Percentiles rank a stretch among this genome's conserved stretches.
phyloP scores from a whole-genome alignment of 2,329 filamentous ascomycete species.

The Sclerotiophoma versabilis region DNA sequence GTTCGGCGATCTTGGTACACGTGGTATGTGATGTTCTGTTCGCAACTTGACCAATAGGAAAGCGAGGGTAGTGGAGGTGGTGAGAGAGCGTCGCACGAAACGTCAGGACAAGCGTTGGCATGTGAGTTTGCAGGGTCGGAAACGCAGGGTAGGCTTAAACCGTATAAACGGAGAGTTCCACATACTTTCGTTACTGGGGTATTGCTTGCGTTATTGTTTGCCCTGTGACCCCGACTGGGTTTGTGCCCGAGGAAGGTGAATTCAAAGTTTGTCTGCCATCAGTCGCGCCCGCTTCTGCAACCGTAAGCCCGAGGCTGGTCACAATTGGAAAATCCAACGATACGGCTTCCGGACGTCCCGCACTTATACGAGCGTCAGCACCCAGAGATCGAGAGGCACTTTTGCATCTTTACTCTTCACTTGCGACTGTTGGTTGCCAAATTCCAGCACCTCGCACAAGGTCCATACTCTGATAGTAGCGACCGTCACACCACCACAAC shows the following conservation, averaged over 20 bases:
- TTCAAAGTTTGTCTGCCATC: background rate
- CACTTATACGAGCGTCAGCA: constrained; percentile 7
- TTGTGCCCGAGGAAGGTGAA: background rate
- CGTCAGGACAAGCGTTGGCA: constrained; percentile 2
- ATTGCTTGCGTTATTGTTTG: background rate
- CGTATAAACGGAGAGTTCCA: background rate
- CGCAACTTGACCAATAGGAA: background rate
- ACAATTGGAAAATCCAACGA: background rate
- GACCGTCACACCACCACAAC: background rate
- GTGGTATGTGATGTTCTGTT: background rate
- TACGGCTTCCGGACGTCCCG: constrained; percentile 12
- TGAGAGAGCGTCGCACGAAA: background rate
- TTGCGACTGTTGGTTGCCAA: background rate
- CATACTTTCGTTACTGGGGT: constrained; percentile 4
- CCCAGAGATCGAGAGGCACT: background rate
- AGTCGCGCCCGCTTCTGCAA: background rate
- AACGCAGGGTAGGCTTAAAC: background rate
- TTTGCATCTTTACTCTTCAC: constrained; percentile 7
- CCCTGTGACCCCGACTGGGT: constrained; percentile 1
- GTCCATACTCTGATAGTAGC: background rate
- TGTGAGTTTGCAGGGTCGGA: background rate
- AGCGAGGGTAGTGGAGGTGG: background rate
- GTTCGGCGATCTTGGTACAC: constrained; percentile 7
- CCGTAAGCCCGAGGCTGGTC: constrained; percentile 13
- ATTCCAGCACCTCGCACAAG: background rate